Evolutionary conservation across 2,329 filamentous ascomycete genomes (phyloP), one percentile per base, ranked within the genome.

Genomic region (Talaromyces marneffei): DNA sequence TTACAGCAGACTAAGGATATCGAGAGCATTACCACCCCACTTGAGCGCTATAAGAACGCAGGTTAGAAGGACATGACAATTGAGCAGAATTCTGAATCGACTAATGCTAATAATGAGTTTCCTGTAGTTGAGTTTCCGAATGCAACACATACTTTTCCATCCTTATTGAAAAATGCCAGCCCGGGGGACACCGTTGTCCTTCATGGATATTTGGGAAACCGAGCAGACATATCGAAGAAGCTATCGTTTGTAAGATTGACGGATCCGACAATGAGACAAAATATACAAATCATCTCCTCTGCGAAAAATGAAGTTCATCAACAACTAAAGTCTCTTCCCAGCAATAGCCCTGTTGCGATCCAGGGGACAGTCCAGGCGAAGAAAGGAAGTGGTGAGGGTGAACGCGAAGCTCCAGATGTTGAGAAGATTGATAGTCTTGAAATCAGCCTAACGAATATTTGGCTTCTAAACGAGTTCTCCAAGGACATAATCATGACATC

Each of bases 401-500:
- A 72, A 5, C 66, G 65, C 12, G 69, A 72, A 14, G 64, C 66
- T 7, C 66, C 69, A 2, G 71, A 71, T 14, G 69, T 74, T 52
- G 62, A 71, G 25, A 65, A 72, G 57, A 71, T 77, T 54, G 74
- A 76, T 52, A 65, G 65, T 3, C 73, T 85, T 62, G 88, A 92
- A 66, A 74, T 94, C 55, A 79, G 81, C 4, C 74, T 92, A 18
- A 77, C 82, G 52, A 80, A 81, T 2, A 82, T 96, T 8, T 79
- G 84, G 46, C 82, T 84, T 56, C 80, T 97, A 3, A 93, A 93
- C 67, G 77, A 82, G 0, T 91, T 95, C 59, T 85, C 89, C 0
- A 83, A 84, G 46, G 85, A 92, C 64, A 86, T 96, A 61, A 87
- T 94, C 62, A 85, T 95, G 64, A 89, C 88, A 1, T 79, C 86